These are phyloP conservation scores for Pseudogymnoascus sp. DNA, from an alignment of 2,329 filamentous ascomycete species.

Conservation along the genomic window DNA sequence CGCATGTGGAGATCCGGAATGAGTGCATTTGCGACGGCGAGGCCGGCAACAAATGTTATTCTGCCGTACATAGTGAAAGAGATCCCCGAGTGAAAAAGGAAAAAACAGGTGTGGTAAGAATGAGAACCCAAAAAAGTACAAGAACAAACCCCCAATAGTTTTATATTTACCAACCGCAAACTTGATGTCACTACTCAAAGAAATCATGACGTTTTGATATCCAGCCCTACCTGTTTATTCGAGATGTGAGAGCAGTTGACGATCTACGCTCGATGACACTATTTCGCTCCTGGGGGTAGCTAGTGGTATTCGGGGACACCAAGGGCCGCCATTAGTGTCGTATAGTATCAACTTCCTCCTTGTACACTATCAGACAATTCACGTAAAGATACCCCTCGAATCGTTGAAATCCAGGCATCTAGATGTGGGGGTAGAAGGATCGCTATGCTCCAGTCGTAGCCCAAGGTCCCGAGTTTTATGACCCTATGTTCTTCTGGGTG, in stretches of 20 bases:
- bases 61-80: conserved; percentile 3
- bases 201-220: background rate
- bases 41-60: background rate
- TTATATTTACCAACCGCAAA: background rate
- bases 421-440: background rate
- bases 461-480: background rate
- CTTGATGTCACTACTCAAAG: background rate
- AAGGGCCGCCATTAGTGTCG: background rate
- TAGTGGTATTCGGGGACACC: background rate
- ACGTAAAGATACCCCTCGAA: background rate
- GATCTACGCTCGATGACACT: background rate
- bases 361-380: background rate
- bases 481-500: background rate
- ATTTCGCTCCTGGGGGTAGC: background rate
- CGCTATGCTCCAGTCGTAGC: background rate
- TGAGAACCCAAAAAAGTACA: background rate
- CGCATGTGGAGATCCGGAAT: background rate
- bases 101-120: background rate
- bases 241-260: background rate
- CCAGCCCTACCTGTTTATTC: background rate
- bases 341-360: background rate
- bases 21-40: conserved; percentile 1
- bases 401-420: background rate
- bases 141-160: background rate
- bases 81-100: background rate